A percentile compares a stretch with the other conserved stretches of the same genome.
Evolutionary conservation across 202 grass and related monocot species (phyloP).

Genomic region (Eragrostis tef): DNA sequence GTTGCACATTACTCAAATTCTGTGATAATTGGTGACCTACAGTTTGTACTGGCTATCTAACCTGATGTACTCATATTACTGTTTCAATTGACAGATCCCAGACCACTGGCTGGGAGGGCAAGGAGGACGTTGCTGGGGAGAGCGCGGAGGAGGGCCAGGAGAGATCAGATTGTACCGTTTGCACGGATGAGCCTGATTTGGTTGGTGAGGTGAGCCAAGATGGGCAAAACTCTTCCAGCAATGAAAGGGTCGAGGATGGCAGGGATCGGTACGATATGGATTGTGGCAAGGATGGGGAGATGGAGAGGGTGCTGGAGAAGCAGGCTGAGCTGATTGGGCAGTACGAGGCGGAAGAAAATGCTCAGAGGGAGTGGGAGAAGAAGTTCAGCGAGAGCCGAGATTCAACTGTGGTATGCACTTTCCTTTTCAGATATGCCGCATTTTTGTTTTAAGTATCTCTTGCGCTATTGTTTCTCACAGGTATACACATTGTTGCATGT

Average conservation of each 20-base stretch:
- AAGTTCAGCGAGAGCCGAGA: slow-evolving; percentile 58
- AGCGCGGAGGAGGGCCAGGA: slow-evolving; percentile 32
- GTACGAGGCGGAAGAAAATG: slow-evolving; percentile 81
- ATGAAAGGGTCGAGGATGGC: slow-evolving; percentile 39
- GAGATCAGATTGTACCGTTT: slow-evolving; percentile 54
- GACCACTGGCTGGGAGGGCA: slow-evolving; percentile 37
- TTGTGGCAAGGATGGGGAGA: slow-evolving; percentile 64
- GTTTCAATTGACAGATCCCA: slow-evolving; percentile 52
- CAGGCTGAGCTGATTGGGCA: slow-evolving; percentile 82
- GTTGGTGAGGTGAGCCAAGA: slow-evolving; percentile 53
- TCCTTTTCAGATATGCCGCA: not conserved
- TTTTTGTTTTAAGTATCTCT: not conserved
- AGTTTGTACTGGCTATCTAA: slow-evolving; percentile 4
- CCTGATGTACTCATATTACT: not conserved
- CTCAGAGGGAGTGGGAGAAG: slow-evolving; percentile 96
- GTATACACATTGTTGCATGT: not conserved
- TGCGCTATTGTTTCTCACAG: not conserved
- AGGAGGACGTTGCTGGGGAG: slow-evolving; percentile 42
- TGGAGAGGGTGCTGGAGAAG: slow-evolving; percentile 86
- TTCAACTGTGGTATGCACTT: slow-evolving; percentile 48
- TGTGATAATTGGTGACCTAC: not conserved
- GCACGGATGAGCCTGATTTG: slow-evolving; percentile 57
- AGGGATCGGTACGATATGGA: not conserved
- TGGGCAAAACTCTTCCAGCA: slow-evolving; percentile 42
- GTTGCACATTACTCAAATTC: slow-evolving; percentile 1